Conservation (phyloP, 768 basidiomycete species). For the Tricholoma matsutake region DNA sequence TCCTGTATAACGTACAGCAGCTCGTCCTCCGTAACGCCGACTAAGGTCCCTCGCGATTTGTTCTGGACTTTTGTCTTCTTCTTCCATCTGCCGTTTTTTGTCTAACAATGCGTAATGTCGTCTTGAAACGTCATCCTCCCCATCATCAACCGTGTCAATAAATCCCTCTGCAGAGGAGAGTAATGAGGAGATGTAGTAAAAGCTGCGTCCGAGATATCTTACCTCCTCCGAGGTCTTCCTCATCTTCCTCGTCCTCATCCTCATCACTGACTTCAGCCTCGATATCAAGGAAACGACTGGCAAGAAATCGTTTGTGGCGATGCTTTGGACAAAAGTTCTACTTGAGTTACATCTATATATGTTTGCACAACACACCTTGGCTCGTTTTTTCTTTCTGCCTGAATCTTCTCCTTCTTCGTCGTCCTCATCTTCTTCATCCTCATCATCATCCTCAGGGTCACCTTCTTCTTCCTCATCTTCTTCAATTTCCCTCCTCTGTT, state of each 20-base stretch:
- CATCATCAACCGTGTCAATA: constrained; percentile 67
- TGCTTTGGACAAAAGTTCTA: constrained; percentile 35
- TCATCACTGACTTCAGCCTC: constrained; percentile 97
- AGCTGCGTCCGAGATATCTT: constrained; percentile 12
- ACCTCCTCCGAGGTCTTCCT: constrained; percentile 62
- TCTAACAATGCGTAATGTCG: constrained; percentile 69
- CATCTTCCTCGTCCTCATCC: constrained; percentile 91
- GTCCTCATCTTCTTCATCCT: constrained; percentile 53
- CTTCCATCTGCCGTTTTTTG: constrained; percentile 60
- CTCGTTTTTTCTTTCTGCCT: constrained; percentile 52
- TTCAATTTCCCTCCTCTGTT: constrained; percentile 22
- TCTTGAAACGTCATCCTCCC: constrained; percentile 56
- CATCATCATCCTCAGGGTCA: constrained; percentile 43
- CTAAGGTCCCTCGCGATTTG: constrained; percentile 81
- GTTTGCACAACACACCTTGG: constrained; percentile 45
- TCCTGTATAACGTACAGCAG: constrained; percentile 75
- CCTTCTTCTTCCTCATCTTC: constrained; percentile 35
- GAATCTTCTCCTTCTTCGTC: constrained; percentile 57
- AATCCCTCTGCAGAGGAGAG: constrained; percentile 52
- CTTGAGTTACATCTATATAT: not conserved
- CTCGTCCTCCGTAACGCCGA: constrained; percentile 65
- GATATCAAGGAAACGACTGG: constrained; percentile 89
- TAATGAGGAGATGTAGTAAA: not conserved
- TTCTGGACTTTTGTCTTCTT: constrained; percentile 76
- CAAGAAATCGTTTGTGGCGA: constrained; percentile 60